A percentile compares a stretch with the other conserved stretches of the same genome.
phyloP scores from a whole-genome alignment of 371 early-diverging fungal species.

The Chytridium lagenaria region DNA sequence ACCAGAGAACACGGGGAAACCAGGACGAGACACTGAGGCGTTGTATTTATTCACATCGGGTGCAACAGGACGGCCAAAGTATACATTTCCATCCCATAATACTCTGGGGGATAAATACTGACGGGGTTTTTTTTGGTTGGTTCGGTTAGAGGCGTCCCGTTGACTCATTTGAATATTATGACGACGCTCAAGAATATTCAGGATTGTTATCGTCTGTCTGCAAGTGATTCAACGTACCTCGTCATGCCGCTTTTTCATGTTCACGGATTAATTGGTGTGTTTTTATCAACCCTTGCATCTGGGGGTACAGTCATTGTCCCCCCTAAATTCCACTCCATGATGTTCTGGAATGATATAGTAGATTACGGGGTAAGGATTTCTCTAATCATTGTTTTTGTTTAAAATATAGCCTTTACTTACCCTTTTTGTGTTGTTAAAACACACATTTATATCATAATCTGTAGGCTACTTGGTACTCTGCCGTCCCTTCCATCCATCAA shows the following conservation, averaged over 20 bases:
- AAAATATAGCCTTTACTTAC: neutral
- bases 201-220: conserved; percentile 67
- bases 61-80: conserved; percentile 82
- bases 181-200: conserved; percentile 77
- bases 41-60: conserved; percentile 58
- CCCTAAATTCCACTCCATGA: conserved; percentile 76
- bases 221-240: conserved; percentile 69
- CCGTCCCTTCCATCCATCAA: conserved; percentile 90
- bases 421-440: too few species aligned
- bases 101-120: too few species aligned
- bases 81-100: too few species aligned
- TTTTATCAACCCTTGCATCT: conserved; percentile 74
- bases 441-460: neutral
- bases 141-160: conserved; percentile 79
- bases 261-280: conserved; percentile 83
- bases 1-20: conserved; percentile 61
- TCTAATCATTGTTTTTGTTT: conserved; percentile 32
- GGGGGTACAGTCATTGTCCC: conserved; percentile 84
- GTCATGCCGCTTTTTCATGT: conserved; percentile 96
- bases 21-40: conserved; percentile 66
- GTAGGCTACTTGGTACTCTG: conserved; percentile 52
- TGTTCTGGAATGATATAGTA: conserved; percentile 78
- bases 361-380: conserved; percentile 55
- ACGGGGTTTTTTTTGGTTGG: too few species aligned
- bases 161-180: conserved; percentile 80